Evolutionary conservation across 768 basidiomycete species (phyloP), one percentile per base, ranked within the genome.

Genomic region (Trametes meyenii): DNA sequence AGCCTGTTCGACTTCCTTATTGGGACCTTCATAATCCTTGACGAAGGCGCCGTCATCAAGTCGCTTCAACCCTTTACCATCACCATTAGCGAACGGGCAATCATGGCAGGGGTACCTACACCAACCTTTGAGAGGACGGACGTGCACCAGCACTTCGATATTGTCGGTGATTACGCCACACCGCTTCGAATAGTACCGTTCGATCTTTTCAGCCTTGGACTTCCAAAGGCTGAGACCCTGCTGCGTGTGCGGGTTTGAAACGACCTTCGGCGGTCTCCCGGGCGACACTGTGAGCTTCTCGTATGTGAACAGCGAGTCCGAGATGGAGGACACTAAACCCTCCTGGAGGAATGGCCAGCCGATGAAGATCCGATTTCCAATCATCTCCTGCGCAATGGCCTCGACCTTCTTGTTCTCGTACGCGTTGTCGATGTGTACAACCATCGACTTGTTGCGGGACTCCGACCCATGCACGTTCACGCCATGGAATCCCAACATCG

Each of bases 311-410:
- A 90, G 71, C 38, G 86, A 81, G 72, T 98, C 96, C 17, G 94
- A 96, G 7, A 98, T 81, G 17, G 88, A 89, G 2, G 88, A 86
- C 1, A 98, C 94, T 66, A 86, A 75, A 2, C 93, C 96, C 75
- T 99, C 97, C 67, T 91, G 90, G 43, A 99, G 76, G 81, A 96
- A 98, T 0, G 97, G 97, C 96, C 96, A 99, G 24, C 88, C 87
- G 58, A 88, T 78, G 71, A 90, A 98, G 0, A 84, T 85, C 43
- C 90, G 83, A 70, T 88, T 77, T 16, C 91, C 94, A 46, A 98
- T 77, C 79, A 92, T 81, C 70, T 83, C 80, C 46, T 78, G 74
- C 8, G 94, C 96, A 24, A 97, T 74, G 14, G 90, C 89, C 68
- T 89, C 85, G 6, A 84, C 75, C 73, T 87, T 90, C 65, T 78